A percentile compares a stretch with the other conserved stretches of the same genome.
phyloP scores from a whole-genome alignment of 2,329 filamentous ascomycete genomes.

The Sphaerulina populicola region DNA sequence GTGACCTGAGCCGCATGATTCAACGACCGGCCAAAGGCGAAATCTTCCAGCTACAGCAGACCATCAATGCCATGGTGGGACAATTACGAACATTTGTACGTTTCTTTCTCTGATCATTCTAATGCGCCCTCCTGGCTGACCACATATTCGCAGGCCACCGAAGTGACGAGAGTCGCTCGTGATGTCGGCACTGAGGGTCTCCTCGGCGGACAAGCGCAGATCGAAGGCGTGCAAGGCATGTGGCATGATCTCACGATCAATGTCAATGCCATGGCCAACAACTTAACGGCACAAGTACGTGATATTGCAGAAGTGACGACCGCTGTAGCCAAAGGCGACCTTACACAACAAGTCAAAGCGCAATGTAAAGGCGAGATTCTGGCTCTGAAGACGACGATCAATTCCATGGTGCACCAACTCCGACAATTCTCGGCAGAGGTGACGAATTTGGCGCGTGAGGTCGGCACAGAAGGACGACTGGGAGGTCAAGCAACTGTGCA shows the following conservation, averaged over 20 bases:
- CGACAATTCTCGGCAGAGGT: slow-evolving; percentile 48
- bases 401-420: slow-evolving; percentile 47
- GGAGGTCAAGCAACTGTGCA: slow-evolving; percentile 47
- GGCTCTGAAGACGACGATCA: slow-evolving; percentile 46
- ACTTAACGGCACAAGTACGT: slow-evolving; percentile 46
- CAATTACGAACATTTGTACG: slow-evolving; percentile 51
- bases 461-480: slow-evolving; percentile 46
- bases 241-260: slow-evolving; percentile 57
- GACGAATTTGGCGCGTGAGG: slow-evolving; percentile 46
- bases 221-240: slow-evolving; percentile 57
- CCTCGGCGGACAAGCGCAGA: slow-evolving; percentile 55
- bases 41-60: slow-evolving; percentile 90
- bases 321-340: slow-evolving; percentile 45
- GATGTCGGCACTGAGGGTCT: slow-evolving; percentile 58
- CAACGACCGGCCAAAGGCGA: slow-evolving; percentile 88
- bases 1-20: slow-evolving; percentile 93
- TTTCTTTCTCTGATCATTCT: too few relatives aligned
- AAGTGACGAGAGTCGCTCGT: slow-evolving; percentile 56
- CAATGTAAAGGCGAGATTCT: slow-evolving; percentile 47
- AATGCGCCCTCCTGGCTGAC: too few relatives aligned
- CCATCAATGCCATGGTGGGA: slow-evolving; percentile 62
- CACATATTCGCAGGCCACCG: slow-evolving; percentile 39
- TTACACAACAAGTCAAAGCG: slow-evolving; percentile 46
- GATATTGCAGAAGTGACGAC: slow-evolving; percentile 48
- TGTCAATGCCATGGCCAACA: slow-evolving; percentile 48